A percentile compares a stretch with the other conserved stretches of the same genome.
Conservation (phyloP, 108 stramenopile genomes). For the Aurantiochytrium sp. region DNA sequence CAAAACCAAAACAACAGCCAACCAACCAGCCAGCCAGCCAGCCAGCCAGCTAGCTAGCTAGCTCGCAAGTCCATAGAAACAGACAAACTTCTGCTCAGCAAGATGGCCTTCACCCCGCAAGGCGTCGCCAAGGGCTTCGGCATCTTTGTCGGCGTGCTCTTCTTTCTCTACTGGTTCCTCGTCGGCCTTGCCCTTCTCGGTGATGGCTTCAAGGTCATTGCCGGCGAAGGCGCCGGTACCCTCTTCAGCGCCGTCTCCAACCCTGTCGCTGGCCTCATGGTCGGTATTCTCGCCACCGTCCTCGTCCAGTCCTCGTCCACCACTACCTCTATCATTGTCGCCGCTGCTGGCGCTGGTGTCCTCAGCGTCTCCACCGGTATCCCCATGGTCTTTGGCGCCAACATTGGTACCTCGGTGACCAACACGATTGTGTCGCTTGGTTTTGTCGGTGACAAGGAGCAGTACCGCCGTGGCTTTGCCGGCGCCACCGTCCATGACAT, state of each 20-base stretch:
- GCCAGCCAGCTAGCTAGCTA: not conserved
- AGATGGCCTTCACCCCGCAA: constrained; percentile 38
- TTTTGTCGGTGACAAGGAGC: constrained; percentile 69
- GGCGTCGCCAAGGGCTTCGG: constrained; percentile 54
- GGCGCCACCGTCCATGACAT: constrained; percentile 82
- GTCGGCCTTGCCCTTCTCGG: constrained; percentile 70
- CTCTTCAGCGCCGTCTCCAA: constrained; percentile 69
- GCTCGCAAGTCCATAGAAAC: not conserved
- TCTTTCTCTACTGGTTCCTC: constrained; percentile 81
- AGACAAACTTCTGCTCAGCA: not conserved
- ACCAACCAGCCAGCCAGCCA: too few species aligned
- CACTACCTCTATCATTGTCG: constrained; percentile 75
- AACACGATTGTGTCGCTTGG: constrained; percentile 66
- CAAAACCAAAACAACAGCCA: too few species aligned
- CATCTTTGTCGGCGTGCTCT: constrained; percentile 46
- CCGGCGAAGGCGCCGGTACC: constrained; percentile 63
- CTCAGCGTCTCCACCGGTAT: constrained; percentile 59
- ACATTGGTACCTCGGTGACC: too few species aligned
- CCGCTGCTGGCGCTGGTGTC: constrained; percentile 60
- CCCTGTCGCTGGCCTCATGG: constrained; percentile 72
- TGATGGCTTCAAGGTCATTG: constrained; percentile 19
- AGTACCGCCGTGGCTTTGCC: constrained; percentile 75
- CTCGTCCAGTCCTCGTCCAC: constrained; percentile 77
- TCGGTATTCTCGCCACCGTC: constrained; percentile 70
- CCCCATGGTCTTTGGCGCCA: too few species aligned